Percentiles rank a stretch among this genome's conserved stretches.
phyloP scores from a whole-genome alignment of 345 rosid species.

The Eutrema japonicum region DNA sequence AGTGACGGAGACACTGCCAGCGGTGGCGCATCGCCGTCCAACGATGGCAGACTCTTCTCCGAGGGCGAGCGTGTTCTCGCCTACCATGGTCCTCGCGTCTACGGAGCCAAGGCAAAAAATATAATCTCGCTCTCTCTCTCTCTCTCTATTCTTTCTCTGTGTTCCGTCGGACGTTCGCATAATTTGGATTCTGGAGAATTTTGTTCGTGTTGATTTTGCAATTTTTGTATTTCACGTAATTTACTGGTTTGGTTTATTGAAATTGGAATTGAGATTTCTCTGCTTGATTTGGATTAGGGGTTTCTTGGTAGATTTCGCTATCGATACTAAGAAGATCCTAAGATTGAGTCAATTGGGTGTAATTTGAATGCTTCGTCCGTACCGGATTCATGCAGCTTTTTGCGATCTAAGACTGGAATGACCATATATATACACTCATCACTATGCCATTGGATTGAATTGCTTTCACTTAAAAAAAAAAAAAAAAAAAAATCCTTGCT shows the following conservation, averaged over 20 bases:
- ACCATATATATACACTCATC: no score
- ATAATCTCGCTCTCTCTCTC: slow-evolving; percentile 1
- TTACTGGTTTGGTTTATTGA: not conserved
- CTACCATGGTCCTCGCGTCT: slow-evolving; percentile 94
- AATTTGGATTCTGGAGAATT: slow-evolving; percentile 22
- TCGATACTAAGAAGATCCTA: not conserved
- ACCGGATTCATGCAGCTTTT: not conserved
- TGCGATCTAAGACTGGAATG: not conserved
- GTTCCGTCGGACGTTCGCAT: not conserved
- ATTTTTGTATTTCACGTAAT: slow-evolving; percentile 6
- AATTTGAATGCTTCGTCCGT: slow-evolving; percentile 4
- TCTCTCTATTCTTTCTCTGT: slow-evolving; percentile 5
- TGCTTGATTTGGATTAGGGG: slow-evolving; percentile 11
- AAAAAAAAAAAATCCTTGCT: no score
- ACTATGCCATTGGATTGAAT: not conserved
- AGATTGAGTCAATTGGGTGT: slow-evolving; percentile 1
- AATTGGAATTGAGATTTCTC: slow-evolving; percentile 1
- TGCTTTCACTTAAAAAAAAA: no score
- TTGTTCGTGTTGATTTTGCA: slow-evolving; percentile 12
- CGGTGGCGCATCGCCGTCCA: slow-evolving; percentile 69
- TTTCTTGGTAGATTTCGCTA: slow-evolving; percentile 4
- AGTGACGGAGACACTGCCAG: slow-evolving; percentile 78
- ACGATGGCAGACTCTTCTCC: slow-evolving; percentile 58
- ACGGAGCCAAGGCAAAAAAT: slow-evolving; percentile 82
- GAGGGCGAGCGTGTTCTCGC: slow-evolving; percentile 97